Evolutionary conservation across 768 basidiomycete species (phyloP), one percentile per base, ranked within the genome.

Genomic region (Mycena kentingensis): DNA sequence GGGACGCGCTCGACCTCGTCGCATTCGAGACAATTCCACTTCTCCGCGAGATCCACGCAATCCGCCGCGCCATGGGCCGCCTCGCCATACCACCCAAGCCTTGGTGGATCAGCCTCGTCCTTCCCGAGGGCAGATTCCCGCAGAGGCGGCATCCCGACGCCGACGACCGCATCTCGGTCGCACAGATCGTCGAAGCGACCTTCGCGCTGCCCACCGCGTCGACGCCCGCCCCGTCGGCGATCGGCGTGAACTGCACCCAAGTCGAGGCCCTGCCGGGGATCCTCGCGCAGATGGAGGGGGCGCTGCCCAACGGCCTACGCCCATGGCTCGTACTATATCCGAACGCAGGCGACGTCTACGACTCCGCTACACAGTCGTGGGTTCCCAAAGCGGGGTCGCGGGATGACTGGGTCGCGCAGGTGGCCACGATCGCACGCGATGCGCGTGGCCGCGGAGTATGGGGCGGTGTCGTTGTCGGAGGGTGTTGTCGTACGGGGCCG

Each of bases 21-120:
- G 86, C 85, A 12, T 92, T 93, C 64, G 91, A 93, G 73, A 92
- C 89, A 0, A 70, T 92, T 4, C 88, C 90, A 0, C 71, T 90
- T 3, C 63, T 77, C 7, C 70, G 83, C 29, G 91, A 93, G 65
- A 74, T 87, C 4, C 65, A 65, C 19, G 87, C 86, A n/a, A 84
- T 92, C 55, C 73, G 87, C 43, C 69, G 68, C 11, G 88, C 88
- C 3, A 77, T 93, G 60, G 63, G 60, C n/a, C n/a, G n/a, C n/a
- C n/a, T n/a, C 2, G 48, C 64, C 5, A 60, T n/a, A n/a, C n/a
- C 63, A 18, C 38, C 61, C 16, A 90, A 90, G 65, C 78, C 78
- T 31, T 92, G 88, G 85, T 92, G 88, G 88, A 81, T 90, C 51
- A 81, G 76, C 42, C 81, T 77, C 26, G 81, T 88, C 6, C 85